Evolutionary conservation across 2,329 filamentous ascomycete genomes (phyloP).

Genomic region (Diaporthe sp.): DNA sequence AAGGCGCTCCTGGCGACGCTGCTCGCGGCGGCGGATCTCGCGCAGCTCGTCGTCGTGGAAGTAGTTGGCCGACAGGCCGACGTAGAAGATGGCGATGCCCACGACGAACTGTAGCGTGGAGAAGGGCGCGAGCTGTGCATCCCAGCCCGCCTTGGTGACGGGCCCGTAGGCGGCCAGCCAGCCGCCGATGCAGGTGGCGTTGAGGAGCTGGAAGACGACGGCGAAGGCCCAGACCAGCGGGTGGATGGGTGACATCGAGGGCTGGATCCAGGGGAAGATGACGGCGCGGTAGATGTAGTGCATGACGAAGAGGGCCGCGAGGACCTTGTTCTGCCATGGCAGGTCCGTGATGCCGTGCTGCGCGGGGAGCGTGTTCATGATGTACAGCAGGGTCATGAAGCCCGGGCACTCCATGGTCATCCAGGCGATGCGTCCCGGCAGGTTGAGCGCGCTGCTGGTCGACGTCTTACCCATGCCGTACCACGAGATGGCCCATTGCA

Average conservation of each 20-base stretch:
- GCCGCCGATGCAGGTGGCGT: conserved; percentile 81
- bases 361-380: conserved; percentile 77
- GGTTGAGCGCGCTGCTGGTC: conserved; percentile 78
- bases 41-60: conserved; percentile 92
- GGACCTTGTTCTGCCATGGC: conserved; percentile 83
- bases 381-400: conserved; percentile 83
- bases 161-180: conserved; percentile 89
- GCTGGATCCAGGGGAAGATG: conserved; percentile 84
- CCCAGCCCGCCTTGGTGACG: conserved; percentile 68
- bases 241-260: conserved; percentile 94
- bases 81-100: conserved; percentile 82
- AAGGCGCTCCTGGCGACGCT: conserved; percentile 67
- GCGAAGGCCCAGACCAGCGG: conserved; percentile 75
- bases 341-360: conserved; percentile 70
- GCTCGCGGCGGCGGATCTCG: conserved; percentile 83
- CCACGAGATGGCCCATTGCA: conserved; percentile 84
- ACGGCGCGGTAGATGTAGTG: conserved; percentile 95
- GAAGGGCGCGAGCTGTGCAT: conserved; percentile 53
- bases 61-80: conserved; percentile 85
- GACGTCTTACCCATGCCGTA: conserved; percentile 97
- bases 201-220: conserved; percentile 82
- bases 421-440: conserved; percentile 93
- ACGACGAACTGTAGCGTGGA: conserved; percentile 63
- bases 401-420: conserved; percentile 88
- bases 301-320: conserved; percentile 79